These are phyloP conservation scores for Sclerotinia sclerotiorum DNA, from an alignment of 2,329 filamentous ascomycete genomes.

Conservation along the genomic window DNA sequence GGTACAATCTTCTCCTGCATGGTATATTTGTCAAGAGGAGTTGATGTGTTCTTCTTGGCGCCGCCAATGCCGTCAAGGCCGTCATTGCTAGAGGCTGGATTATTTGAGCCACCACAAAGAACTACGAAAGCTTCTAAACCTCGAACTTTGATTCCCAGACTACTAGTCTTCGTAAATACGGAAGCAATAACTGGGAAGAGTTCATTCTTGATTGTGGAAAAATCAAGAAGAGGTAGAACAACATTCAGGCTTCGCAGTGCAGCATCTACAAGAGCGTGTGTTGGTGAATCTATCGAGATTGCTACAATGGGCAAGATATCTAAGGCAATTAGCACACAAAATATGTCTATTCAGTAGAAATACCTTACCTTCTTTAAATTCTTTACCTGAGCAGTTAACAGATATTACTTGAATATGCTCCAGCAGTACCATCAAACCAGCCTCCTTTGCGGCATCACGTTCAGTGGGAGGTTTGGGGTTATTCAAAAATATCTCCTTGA, in stretches of 20 bases:
- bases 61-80: slow-evolving; percentile 72
- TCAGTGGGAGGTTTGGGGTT: slow-evolving; percentile 59
- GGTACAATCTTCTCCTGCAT: slow-evolving; percentile 98
- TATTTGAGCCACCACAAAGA: slow-evolving; percentile 74
- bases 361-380: slow-evolving; percentile 83
- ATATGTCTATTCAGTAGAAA: slow-evolving; percentile 17
- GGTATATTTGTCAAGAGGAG: slow-evolving; percentile 92
- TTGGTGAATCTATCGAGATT: slow-evolving; percentile 81
- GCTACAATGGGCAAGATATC: slow-evolving; percentile 86
- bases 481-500: slow-evolving; percentile 79
- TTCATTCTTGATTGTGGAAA: slow-evolving; percentile 95
- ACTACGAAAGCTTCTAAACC: slow-evolving; percentile 88
- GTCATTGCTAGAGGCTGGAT: slow-evolving; percentile 56
- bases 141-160: slow-evolving; percentile 89
- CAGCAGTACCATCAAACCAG: slow-evolving; percentile 85
- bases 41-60: slow-evolving; percentile 62
- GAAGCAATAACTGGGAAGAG: slow-evolving; percentile 87
- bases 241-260: slow-evolving; percentile 75
- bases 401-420: slow-evolving; percentile 77
- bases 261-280: slow-evolving; percentile 84
- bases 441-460: slow-evolving; percentile 79
- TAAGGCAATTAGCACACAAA: slow-evolving; percentile 42
- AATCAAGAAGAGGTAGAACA: slow-evolving; percentile 87
- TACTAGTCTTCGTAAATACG: slow-evolving; percentile 91
- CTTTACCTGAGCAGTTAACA: slow-evolving; percentile 81